phyloP scores from a whole-genome alignment of 228 moss, liverwort and hornwort genomes.

The Sphagnum magellanicum region DNA sequence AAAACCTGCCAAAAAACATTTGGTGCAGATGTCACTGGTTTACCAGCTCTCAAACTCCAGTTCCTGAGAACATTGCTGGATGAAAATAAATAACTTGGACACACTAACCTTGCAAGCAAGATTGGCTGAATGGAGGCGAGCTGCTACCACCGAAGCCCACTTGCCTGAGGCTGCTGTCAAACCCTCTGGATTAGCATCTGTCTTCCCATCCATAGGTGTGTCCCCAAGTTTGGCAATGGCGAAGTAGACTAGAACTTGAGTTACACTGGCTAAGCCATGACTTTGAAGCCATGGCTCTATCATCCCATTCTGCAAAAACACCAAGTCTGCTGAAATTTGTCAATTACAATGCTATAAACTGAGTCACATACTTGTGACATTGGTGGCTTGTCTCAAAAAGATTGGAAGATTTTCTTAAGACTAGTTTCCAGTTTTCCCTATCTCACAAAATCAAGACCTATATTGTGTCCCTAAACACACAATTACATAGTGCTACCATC shows the following conservation, averaged over 20 bases:
- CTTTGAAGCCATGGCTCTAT: slow-evolving; percentile 78
- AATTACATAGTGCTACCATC: no score
- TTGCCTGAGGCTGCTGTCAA: slow-evolving; percentile 70
- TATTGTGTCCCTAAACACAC: no score
- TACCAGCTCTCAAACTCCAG: no score
- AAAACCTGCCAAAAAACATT: slow-evolving; percentile 22
- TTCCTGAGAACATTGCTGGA: background rate
- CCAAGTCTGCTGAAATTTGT: slow-evolving; percentile 59
- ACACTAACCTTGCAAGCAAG: slow-evolving; percentile 60
- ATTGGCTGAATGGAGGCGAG: slow-evolving; percentile 59
- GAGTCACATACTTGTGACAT: background rate
- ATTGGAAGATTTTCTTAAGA: background rate
- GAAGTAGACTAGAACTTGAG: slow-evolving; percentile 80
- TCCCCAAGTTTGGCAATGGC: slow-evolving; percentile 85
- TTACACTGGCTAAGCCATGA: slow-evolving; percentile 45
- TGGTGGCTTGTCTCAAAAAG: background rate
- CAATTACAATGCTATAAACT: slow-evolving; percentile 7
- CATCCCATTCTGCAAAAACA: slow-evolving; percentile 94
- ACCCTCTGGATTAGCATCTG: slow-evolving; percentile 76
- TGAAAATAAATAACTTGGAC: background rate
- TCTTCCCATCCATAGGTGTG: slow-evolving; percentile 66
- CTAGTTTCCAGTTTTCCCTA: background rate
- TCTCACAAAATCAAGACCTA: no score
- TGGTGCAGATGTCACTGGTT: background rate
- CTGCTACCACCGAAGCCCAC: slow-evolving; percentile 65